Evolutionary conservation across 1,284 basidiomycete genomes (phyloP), one percentile per base, ranked within the genome.

Genomic region (Cryptococcus neoformans): DNA sequence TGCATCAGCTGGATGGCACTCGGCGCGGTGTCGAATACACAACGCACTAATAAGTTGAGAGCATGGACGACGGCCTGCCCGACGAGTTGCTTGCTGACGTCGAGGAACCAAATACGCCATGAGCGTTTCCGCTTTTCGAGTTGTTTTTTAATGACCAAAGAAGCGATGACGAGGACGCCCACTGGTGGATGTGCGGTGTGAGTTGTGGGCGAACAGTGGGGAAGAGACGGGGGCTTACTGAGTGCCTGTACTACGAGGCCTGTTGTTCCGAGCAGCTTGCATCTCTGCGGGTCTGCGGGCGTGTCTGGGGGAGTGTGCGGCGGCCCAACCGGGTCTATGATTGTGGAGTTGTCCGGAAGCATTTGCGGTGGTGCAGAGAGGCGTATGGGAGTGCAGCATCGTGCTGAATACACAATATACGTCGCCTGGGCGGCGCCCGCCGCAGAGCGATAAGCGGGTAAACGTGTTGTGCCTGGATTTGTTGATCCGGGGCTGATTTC

Each of bases 31-130:
- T 21, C 3, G 21, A 10, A 67, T 11, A 10, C 40, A 10, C n/a
- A 11, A n/a, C 74, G 62, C 58, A 92, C 86, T 44, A 94, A 78
- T 21, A 98, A 83, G 74, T 98, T 98, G 48, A 88, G 80, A 4
- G 83, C 84, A 72, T 98, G 95, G 4, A 97, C 86, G 66, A 93
- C 90, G 77, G 90, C 83, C 73, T 97, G 92, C 38, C 94, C 94
- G 21, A 89, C 83, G 48, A 97, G 80, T 80, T 99, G 95, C 76
- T 98, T 95, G 7, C 86, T 87, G 3, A 95, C 88, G 68, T 95
- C 92, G 71, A 89, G 90, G 40, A 88, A 72, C 90, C 95, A 98
- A 78, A 96, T 92, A 69, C 84, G 82, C 94, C 95, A 98, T 34
- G 87, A 89, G 40, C 94, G 84, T 70, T 87, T 90, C 16, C 87